Evolutionary conservation across 2,329 filamentous ascomycete species (phyloP).

Genomic region (Microdochium nivale): DNA sequence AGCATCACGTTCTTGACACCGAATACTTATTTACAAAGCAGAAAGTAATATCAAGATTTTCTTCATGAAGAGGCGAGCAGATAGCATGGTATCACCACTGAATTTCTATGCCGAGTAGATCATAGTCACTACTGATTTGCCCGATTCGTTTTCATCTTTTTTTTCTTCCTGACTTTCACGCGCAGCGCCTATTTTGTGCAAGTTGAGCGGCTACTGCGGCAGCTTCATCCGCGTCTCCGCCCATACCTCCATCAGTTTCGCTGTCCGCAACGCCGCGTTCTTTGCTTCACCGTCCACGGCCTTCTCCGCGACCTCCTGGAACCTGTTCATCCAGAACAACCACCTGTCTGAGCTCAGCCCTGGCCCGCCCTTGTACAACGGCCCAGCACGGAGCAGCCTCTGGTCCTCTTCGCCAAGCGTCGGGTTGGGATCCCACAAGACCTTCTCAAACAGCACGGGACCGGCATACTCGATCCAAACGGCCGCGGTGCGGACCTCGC

Average conservation of each 20-base stretch:
- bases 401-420: constrained; percentile 8
- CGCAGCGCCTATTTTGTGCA: too few relatives aligned
- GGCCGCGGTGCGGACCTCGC: constrained; percentile 12
- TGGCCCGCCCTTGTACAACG: constrained; percentile 11
- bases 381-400: constrained; percentile 11
- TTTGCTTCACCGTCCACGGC: constrained; percentile 10
- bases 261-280: constrained; percentile 12
- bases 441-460: constrained; percentile 9
- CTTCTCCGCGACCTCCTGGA: constrained; percentile 11
- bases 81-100: too few relatives aligned
- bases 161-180: too few relatives aligned
- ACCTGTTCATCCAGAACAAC: constrained; percentile 16
- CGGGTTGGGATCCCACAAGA: constrained; percentile 10
- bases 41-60: too few relatives aligned
- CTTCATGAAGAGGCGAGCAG: too few relatives aligned
- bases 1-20: too few relatives aligned
- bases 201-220: neutral
- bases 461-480: constrained; percentile 18
- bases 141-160: too few relatives aligned
- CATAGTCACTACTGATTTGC: too few relatives aligned
- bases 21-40: too few relatives aligned
- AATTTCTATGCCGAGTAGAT: too few relatives aligned
- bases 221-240: constrained; percentile 2
- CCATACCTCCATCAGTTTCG: constrained; percentile 18
- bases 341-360: constrained; percentile 15